Evolutionary conservation across 345 rosid genomes (phyloP).

Genomic region (Cardamine occulta): DNA sequence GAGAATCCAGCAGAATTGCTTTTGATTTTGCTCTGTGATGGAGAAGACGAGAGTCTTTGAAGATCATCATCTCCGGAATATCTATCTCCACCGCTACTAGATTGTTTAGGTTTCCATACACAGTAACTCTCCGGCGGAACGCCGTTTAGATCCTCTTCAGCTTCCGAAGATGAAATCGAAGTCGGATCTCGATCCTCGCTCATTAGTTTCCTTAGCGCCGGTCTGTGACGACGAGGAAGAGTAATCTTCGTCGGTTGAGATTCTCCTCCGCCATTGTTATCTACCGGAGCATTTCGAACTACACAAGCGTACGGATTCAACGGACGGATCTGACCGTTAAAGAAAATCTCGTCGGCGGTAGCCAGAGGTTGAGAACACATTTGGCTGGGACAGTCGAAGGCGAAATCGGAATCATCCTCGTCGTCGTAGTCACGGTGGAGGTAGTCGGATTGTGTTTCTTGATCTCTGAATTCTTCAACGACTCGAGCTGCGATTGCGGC

Average conservation of each 20-base stretch:
- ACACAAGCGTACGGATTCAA: constrained; percentile 47
- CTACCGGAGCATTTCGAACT: constrained; percentile 9
- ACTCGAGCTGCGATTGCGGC: constrained; percentile 57
- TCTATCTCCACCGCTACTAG: background rate
- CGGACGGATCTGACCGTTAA: constrained; percentile 69
- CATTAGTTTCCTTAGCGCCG: constrained; percentile 57
- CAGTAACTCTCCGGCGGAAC: constrained; percentile 63
- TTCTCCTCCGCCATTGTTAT: constrained; percentile 26
- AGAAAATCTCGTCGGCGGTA: constrained; percentile 70
- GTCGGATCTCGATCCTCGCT: constrained; percentile 56
- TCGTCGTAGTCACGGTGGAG: constrained; percentile 11
- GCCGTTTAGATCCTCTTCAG: constrained; percentile 60
- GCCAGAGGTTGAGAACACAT: constrained; percentile 44
- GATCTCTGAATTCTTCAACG: constrained; percentile 51
- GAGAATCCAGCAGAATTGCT: constrained; percentile 65
- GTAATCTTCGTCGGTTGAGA: constrained; percentile 8
- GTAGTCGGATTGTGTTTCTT: constrained; percentile 26
- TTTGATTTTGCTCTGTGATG: constrained; percentile 51
- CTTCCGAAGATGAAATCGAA: constrained; percentile 55
- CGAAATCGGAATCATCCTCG: constrained; percentile 53
- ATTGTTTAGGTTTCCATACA: constrained; percentile 65
- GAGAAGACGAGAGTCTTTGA: constrained; percentile 28
- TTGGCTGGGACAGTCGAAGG: constrained; percentile 47
- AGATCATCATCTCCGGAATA: constrained; percentile 15
- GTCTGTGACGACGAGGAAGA: constrained; percentile 44